Conservation (phyloP, 352 stramenopile species). For the Phytophthora pseudosyringae region DNA sequence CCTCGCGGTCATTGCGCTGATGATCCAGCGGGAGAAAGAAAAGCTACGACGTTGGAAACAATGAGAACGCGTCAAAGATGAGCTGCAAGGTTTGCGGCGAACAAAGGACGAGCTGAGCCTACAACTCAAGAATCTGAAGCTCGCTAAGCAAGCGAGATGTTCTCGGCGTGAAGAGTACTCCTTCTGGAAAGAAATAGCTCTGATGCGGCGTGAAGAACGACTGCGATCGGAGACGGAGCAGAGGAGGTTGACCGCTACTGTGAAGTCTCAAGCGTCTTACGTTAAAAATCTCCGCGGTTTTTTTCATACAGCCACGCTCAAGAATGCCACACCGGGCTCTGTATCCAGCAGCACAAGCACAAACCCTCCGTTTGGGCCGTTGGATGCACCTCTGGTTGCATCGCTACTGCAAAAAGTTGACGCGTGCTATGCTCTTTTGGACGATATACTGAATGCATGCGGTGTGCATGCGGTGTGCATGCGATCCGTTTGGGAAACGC, state of each 20-base stretch:
- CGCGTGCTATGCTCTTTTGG: not conserved
- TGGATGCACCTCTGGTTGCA: not conserved
- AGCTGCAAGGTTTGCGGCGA: not conserved
- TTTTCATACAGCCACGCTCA: not conserved
- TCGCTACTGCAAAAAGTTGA: conserved; percentile 10
- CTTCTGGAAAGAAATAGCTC: conserved; percentile 11
- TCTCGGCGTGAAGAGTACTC: not conserved
- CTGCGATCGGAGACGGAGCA: conserved; percentile 11
- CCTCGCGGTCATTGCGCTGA: not conserved
- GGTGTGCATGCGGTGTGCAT: not conserved
- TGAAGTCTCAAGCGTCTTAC: conserved; percentile 3
- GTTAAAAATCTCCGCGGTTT: conserved; percentile 5
- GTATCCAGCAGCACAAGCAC: not conserved
- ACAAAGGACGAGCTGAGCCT: not conserved
- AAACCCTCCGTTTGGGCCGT: not conserved
- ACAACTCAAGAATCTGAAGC: not conserved
- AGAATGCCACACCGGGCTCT: not conserved
- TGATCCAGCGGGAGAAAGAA: not conserved
- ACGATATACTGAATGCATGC: conserved; percentile 8
- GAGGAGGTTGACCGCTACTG: not conserved
- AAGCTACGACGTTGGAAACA: not conserved
- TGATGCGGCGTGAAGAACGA: not conserved
- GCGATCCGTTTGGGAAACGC: not conserved
- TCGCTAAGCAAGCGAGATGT: not conserved
- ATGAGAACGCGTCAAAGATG: conserved; percentile 2